A percentile compares a stretch with the other conserved stretches of the same genome.
phyloP scores from a whole-genome alignment of 1,139 yeast species.

The Geotrichum macrosporum region DNA sequence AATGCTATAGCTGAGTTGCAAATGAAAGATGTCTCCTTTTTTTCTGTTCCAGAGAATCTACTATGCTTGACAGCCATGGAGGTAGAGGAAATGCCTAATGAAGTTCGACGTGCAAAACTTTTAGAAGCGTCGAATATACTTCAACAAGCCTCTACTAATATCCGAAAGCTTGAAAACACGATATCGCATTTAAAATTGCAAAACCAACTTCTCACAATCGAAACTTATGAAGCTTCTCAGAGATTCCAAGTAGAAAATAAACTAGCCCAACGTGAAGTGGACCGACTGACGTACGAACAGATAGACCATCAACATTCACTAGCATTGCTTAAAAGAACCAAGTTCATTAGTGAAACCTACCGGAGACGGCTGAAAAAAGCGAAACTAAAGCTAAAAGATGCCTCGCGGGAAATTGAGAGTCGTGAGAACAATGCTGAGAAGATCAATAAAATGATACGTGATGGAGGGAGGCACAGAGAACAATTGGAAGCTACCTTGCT shows the following conservation, averaged over 20 bases:
- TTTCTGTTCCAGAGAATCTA: neutral
- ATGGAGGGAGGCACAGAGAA: constrained; percentile 12
- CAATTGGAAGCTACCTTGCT: no score
- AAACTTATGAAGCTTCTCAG: constrained; percentile 40
- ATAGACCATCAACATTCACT: constrained; percentile 23
- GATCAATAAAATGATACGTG: constrained; percentile 25
- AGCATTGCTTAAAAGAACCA: constrained; percentile 18
- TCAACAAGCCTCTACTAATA: neutral
- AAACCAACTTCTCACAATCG: constrained; percentile 40
- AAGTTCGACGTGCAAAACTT: neutral
- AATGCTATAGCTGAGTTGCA: neutral
- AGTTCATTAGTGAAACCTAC: constrained; percentile 31
- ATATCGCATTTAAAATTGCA: constrained; percentile 37
- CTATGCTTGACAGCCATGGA: neutral
- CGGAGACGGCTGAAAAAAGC: constrained; percentile 41
- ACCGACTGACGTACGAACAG: constrained; percentile 42
- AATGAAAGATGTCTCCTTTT: no score
- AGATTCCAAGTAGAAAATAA: constrained; percentile 47
- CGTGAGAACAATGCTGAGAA: constrained; percentile 42
- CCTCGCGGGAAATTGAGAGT: constrained; percentile 41
- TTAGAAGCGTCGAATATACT: constrained; percentile 2
- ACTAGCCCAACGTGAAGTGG: constrained; percentile 47
- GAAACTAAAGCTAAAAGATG: constrained; percentile 43
- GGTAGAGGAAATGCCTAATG: neutral
- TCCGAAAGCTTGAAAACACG: constrained; percentile 21